Base-by-base conservation (phyloP, 139 green algal species). In the Ulvella scutata region DNA sequence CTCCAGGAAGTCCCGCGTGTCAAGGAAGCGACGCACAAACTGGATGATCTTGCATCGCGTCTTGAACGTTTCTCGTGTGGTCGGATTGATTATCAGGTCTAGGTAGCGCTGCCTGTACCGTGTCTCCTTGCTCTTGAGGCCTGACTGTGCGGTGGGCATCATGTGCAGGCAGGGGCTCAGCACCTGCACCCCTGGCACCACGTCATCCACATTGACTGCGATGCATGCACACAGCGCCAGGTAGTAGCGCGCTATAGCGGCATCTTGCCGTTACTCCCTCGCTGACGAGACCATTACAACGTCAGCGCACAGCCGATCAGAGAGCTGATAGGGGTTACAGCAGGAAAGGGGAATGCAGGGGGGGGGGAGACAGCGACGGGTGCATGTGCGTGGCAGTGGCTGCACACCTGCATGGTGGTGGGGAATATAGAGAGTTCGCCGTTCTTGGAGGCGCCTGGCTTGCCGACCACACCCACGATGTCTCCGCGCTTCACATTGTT, bases 151-250 rank as follows among this genome's bases (percentile, higher is more conserved):
- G 36, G 83, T 84, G 7, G 95, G 95, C 31, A 95, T 89, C 95
- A 99, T 98, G 85, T 96, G 95, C 80, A 99, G 83, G 87, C 95
- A 99, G 60, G 95, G 95, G 31, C 94, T 87, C 43, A 99, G 87
- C 43, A 96, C 83, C 35, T 82, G 51, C 51, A 29, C n/a, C n/a
- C n/a, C n/a, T n/a, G n/a, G n/a, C n/a, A n/a, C n/a, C n/a, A n/a
- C n/a, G n/a, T n/a, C n/a, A n/a, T n/a, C n/a, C n/a, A n/a, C n/a
- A n/a, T n/a, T n/a, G n/a, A n/a, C n/a, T n/a, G n/a, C n/a, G n/a
- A n/a, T n/a, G 10, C 62, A 74, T 21, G 10, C 62, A 40, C 23
- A 74, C 13, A 67, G 51, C 51, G 13, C 9, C 13, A 67, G n/a
- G n/a, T n/a, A n/a, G n/a, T n/a, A n/a, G n/a, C n/a, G n/a, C n/a